These are phyloP conservation scores for Pyrenochaeta sp. DNA, from an alignment of 2,329 filamentous ascomycete genomes.

Conservation along the genomic window DNA sequence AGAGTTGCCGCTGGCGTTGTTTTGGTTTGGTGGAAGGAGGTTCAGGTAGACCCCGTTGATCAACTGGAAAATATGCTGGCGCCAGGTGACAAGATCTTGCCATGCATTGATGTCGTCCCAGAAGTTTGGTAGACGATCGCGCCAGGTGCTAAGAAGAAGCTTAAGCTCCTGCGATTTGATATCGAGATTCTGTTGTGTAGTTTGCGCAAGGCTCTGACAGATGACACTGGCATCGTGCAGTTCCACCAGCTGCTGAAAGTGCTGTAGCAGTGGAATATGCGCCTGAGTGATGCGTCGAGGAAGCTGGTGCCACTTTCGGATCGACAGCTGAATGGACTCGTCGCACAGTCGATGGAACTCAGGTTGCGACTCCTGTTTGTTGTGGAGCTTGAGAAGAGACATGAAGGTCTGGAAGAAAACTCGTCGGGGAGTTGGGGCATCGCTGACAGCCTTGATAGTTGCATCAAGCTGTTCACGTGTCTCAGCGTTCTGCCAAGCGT, in stretches of 20 bases:
- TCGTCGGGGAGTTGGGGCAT: constrained; percentile 91
- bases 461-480: constrained; percentile 90
- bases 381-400: constrained; percentile 91
- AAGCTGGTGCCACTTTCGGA: constrained; percentile 99
- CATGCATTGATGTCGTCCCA: constrained; percentile 99
- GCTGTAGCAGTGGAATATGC: constrained; percentile 92
- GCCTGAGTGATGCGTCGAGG: constrained; percentile 92
- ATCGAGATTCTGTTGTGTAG: constrained; percentile 85
- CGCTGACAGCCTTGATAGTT: constrained; percentile 96
- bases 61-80: constrained; percentile 97
- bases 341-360: constrained; percentile 94
- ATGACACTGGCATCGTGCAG: constrained; percentile 97
- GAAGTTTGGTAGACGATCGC: constrained; percentile 92
- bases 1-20: constrained; percentile 84
- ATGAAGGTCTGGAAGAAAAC: constrained; percentile 99
- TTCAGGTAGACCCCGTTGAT: constrained; percentile 95
- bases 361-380: constrained; percentile 78
- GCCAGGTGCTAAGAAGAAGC: constrained; percentile 90
- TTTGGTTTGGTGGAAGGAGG: constrained; percentile 78
- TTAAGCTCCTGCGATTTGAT: constrained; percentile 96
- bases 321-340: constrained; percentile 95
- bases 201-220: constrained; percentile 86
- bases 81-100: constrained; percentile 99
- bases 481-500: constrained; percentile 89
- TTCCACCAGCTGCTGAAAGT: constrained; percentile 98